phyloP scores from a whole-genome alignment of 371 early-diverging fungal species.

The Mortierella polycephala region DNA sequence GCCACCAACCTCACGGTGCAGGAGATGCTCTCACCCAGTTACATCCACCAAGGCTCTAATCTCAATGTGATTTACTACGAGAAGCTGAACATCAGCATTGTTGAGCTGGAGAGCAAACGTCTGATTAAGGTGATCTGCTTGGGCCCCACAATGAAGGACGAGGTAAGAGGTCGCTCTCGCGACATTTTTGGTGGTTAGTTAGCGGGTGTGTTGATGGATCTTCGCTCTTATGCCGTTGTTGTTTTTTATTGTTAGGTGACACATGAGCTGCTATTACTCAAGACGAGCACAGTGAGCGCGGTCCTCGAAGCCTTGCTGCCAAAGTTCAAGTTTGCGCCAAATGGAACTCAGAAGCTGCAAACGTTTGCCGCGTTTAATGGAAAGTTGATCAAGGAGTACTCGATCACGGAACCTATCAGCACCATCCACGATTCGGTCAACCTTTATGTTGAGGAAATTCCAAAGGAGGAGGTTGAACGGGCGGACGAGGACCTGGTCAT shows the following conservation, averaged over 20 bases:
- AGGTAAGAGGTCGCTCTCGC: constrained; percentile 40
- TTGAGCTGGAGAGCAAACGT: constrained; percentile 85
- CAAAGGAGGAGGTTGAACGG: constrained; percentile 65
- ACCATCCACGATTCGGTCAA: constrained; percentile 33
- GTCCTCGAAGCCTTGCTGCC: constrained; percentile 67
- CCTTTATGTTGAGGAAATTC: constrained; percentile 67
- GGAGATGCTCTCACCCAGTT: constrained; percentile 68
- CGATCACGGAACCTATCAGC: constrained; percentile 55
- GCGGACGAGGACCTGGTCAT: constrained; percentile 63
- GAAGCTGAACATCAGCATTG: constrained; percentile 79
- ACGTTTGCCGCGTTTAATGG: constrained; percentile 57
- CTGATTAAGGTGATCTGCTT: constrained; percentile 67
- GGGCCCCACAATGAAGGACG: constrained; percentile 61
- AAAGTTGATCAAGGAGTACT: constrained; percentile 57
- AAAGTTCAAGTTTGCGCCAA: constrained; percentile 59
- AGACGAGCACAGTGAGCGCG: constrained; percentile 65
- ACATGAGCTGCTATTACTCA: constrained; percentile 67
- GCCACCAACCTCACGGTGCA: constrained; percentile 60
- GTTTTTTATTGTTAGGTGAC: constrained; percentile 37
- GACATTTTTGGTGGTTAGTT: not conserved
- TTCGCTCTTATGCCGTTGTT: constrained; percentile 9
- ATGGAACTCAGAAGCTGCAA: constrained; percentile 52
- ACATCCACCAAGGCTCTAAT: constrained; percentile 19
- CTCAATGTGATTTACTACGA: constrained; percentile 77
- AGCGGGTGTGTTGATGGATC: constrained; percentile 3